Evolutionary conservation across 2,329 filamentous ascomycete species (phyloP).

Genomic region (Berkeleyomyces rouxiae): DNA sequence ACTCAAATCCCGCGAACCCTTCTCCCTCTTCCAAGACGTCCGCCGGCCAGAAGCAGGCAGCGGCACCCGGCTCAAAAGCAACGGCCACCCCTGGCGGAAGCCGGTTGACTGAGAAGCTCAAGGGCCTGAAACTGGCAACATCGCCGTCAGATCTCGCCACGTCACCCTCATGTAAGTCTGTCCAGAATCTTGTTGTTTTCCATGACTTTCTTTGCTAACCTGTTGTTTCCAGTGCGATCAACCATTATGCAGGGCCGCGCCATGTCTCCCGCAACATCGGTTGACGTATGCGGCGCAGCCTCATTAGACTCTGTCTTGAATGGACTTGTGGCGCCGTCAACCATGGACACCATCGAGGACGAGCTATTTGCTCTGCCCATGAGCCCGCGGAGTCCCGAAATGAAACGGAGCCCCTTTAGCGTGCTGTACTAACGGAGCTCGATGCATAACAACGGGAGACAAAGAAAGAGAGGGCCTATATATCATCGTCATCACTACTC

Average conservation of each 20-base stretch:
- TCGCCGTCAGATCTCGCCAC: constrained; percentile 12
- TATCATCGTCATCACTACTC: not conserved
- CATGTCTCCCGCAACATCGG: constrained; percentile 8
- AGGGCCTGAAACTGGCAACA: constrained; percentile 12
- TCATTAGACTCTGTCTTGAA: constrained; percentile 11
- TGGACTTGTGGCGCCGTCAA: not conserved
- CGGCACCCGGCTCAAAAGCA: not conserved
- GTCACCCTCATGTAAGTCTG: constrained; percentile 9
- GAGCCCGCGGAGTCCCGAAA: constrained; percentile 72
- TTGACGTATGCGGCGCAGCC: constrained; percentile 5
- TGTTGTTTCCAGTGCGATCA: constrained; percentile 6
- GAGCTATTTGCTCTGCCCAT: constrained; percentile 77
- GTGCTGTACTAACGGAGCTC: constrained; percentile 22
- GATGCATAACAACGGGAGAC: not conserved
- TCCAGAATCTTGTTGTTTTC: not conserved
- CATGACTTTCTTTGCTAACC: not conserved
- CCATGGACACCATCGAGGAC: constrained; percentile 38
- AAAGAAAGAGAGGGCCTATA: not conserved
- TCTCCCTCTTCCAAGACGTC: not conserved
- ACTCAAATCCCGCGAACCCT: not conserved
- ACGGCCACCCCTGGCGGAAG: not conserved
- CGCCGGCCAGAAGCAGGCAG: not conserved
- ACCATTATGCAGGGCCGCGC: constrained; percentile 13
- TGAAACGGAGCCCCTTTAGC: constrained; percentile 68
- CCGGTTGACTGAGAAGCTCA: constrained; percentile 12